A percentile compares a stretch with the other conserved stretches of the same genome.
phyloP scores from a whole-genome alignment of 129 eudicot genomes.

The Ambrosia artemisiifolia region DNA sequence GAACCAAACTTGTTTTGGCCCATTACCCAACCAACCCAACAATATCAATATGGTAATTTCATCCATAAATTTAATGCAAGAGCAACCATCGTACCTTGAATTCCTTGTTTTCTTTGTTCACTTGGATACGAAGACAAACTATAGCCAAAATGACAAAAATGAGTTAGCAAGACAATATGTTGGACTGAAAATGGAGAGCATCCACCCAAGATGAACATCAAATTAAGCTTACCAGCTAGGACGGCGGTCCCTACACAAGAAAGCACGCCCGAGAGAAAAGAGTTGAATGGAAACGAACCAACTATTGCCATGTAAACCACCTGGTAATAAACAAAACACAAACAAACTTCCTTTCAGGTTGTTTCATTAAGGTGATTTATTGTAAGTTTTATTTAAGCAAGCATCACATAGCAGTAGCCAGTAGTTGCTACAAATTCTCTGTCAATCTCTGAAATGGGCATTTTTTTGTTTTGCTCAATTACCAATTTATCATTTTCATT shows the following conservation, averaged over 20 bases:
- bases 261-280: slow-evolving; percentile 85
- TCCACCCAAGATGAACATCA: not conserved
- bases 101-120: slow-evolving; percentile 91
- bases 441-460: not conserved
- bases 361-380: not conserved
- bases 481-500: not conserved
- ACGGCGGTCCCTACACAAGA: slow-evolving; percentile 86
- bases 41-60: not conserved
- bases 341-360: not conserved
- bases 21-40: not conserved
- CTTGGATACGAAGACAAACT: slow-evolving; percentile 89
- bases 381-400: not conserved
- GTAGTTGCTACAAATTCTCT: not conserved
- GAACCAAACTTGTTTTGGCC: not conserved
- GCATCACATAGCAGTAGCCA: not conserved
- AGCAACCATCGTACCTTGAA: slow-evolving; percentile 52
- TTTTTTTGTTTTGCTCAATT: not conserved
- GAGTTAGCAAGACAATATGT: not conserved
- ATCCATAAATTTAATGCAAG: slow-evolving; percentile 3
- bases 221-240: slow-evolving; percentile 67
- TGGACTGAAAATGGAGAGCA: not conserved
- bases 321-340: slow-evolving; percentile 30
- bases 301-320: slow-evolving; percentile 78
- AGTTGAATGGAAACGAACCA: slow-evolving; percentile 87
- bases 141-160: slow-evolving; percentile 15